Percentiles rank a stretch among this genome's conserved stretches.
Conservation (phyloP, 1,284 basidiomycete genomes). For the Cryptococcus sp. region DNA sequence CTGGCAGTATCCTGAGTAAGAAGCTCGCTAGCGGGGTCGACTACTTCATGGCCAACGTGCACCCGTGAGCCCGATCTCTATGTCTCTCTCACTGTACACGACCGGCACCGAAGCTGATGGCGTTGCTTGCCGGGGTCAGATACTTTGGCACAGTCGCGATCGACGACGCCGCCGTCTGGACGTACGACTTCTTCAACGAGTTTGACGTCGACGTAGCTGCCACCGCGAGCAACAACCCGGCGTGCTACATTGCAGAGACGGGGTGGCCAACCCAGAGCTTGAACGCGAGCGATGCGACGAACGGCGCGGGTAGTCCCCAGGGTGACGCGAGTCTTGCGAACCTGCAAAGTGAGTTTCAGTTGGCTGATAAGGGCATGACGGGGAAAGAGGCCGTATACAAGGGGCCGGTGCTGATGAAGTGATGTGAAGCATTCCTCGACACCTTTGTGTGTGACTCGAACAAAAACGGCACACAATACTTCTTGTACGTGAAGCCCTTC, state of each 20-base stretch:
- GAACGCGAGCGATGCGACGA: conserved; percentile 58
- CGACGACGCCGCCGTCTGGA: conserved; percentile 66
- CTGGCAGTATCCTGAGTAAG: conserved; percentile 78
- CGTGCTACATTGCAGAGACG: conserved; percentile 83
- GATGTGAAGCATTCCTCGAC: conserved; percentile 62
- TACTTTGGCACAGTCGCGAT: conserved; percentile 65
- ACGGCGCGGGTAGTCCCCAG: conserved; percentile 43
- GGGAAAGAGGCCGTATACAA: not conserved
- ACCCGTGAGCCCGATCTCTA: conserved; percentile 56
- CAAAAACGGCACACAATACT: conserved; percentile 72
- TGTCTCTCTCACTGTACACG: not conserved
- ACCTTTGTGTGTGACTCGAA: conserved; percentile 86
- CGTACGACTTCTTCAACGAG: conserved; percentile 58
- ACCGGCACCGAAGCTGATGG: not conserved
- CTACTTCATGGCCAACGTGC: conserved; percentile 65
- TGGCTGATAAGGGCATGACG: not conserved
- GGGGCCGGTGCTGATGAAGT: conserved; percentile 3
- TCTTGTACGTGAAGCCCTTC: conserved; percentile 41
- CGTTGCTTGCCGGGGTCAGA: not conserved
- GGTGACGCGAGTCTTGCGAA: conserved; percentile 62
- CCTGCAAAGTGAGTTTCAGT: conserved; percentile 56
- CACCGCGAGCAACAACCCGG: conserved; percentile 61
- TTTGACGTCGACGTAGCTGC: conserved; percentile 56
- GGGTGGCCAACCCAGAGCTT: conserved; percentile 70
- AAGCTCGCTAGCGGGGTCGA: conserved; percentile 67